Evolutionary conservation across 176 grass and related monocot species (phyloP).

Genomic region (Carex parvula): DNA sequence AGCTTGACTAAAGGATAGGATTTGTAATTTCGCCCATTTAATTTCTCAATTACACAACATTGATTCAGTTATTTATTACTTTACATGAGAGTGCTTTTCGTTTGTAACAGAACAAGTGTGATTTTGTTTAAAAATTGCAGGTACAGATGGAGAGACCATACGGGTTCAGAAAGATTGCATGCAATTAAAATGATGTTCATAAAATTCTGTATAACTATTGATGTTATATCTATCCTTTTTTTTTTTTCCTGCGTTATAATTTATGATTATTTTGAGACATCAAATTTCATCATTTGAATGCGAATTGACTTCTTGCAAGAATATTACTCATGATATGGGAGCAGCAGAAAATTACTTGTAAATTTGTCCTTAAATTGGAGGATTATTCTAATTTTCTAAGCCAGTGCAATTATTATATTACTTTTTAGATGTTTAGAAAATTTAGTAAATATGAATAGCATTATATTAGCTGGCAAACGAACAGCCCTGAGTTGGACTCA

Average conservation of each 20-base stretch:
- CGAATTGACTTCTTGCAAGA: background rate
- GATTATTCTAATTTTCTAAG: background rate
- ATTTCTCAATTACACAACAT: background rate
- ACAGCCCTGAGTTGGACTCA: no score
- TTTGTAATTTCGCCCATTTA: background rate
- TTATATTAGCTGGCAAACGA: background rate
- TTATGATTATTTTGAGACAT: background rate
- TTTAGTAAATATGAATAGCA: background rate
- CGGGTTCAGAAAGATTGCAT: background rate
- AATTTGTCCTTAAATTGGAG: no score
- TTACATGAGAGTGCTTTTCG: background rate
- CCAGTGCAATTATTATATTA: background rate
- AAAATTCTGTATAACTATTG: background rate
- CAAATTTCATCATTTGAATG: background rate
- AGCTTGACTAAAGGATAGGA: background rate
- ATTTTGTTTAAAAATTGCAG: conserved; percentile 6
- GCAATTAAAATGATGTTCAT: conserved; percentile 11
- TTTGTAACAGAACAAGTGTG: background rate
- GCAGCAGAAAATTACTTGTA: background rate
- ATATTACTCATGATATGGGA: background rate
- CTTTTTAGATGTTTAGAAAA: background rate
- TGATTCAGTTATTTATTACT: background rate
- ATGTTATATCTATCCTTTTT: background rate
- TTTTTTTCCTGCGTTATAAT: background rate
- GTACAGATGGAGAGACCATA: background rate